Evolutionary conservation across 305 asterid species (phyloP).

Genomic region (Fraxinus sp.): DNA sequence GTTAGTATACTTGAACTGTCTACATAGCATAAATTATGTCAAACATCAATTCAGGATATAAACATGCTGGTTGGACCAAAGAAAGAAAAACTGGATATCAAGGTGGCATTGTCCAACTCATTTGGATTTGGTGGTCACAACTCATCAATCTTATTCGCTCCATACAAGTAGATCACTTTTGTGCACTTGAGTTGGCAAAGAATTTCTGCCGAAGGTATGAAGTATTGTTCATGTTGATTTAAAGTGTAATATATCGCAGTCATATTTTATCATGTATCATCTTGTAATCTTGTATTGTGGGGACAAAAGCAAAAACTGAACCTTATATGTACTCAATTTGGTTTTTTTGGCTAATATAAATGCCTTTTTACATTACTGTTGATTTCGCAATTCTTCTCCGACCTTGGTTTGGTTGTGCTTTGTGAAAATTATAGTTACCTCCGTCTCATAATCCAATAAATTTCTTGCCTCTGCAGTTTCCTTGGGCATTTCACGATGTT

Average conservation of each 20-base stretch:
- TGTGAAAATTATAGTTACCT: not conserved
- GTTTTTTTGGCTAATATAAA: not conserved
- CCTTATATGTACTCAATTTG: not conserved
- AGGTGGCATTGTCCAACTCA: conserved; percentile 56
- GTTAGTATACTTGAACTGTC: not conserved
- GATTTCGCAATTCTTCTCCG: not conserved
- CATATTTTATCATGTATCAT: not conserved
- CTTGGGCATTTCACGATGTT: not conserved
- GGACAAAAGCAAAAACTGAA: not conserved
- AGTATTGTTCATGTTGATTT: not conserved
- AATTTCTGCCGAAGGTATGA: not conserved
- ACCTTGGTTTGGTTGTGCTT: not conserved
- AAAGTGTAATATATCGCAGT: not conserved
- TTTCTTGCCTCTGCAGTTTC: not conserved
- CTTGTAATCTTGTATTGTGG: not conserved
- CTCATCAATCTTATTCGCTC: conserved; percentile 53
- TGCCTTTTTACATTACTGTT: not conserved
- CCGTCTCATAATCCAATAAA: not conserved
- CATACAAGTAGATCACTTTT: conserved; percentile 34
- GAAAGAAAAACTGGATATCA: conserved; percentile 46
- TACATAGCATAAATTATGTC: conserved; percentile 1
- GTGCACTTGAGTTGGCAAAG: not conserved
- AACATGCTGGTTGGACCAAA: conserved; percentile 42
- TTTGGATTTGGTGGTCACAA: conserved; percentile 65
- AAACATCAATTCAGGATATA: conserved; percentile 31